Evolutionary conservation across 2,329 filamentous ascomycete genomes (phyloP), one percentile per base, ranked within the genome.

Genomic region (Hypoxylon sp.): DNA sequence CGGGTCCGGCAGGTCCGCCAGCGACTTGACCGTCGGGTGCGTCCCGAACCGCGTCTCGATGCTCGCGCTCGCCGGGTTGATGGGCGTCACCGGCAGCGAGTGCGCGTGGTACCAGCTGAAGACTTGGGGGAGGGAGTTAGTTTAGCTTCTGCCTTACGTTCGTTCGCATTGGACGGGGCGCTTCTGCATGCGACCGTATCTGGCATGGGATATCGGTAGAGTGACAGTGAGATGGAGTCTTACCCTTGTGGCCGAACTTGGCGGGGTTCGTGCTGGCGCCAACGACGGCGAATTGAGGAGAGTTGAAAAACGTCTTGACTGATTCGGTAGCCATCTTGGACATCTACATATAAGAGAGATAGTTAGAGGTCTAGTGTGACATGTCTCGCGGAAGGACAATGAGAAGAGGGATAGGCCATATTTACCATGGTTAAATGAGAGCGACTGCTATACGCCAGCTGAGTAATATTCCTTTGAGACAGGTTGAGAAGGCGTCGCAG

Each of bases 231-330:
- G n/a, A n/a, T n/a, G n/a, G 20, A 24, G 21, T 70, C 78, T 55
- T 75, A 93, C 92, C 87, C 79, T 92, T 93, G 75, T 97, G 89
- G 20, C 95, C 94, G 71, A 90, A 97, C 75, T 97, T 97, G 72
- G 81, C 79, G 35, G 89, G 81, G 76, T 96, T 92, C 48, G 90
- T 90, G 72, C 89, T 94, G 31, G 94, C 94, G 68, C 94, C 94
- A 17, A 93, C 92, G 23, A 97, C 94, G 56, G 94, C 93, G 74
- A 94, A 97, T 65, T 83, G 81, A 21, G 88, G 85, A 6, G 88
- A 89, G 3, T 85, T 82, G 79, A 97, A 96, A 82, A 97, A 97
- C 10, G 82, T 81, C 62, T 86, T 87, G 41, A 92, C 87, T 42
- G 86, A 81, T 72, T 92, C 88, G 78, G 90, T 90, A 18, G 82